These are phyloP conservation scores for Priceomyces medius DNA, from an alignment of 805 yeast species.

Conservation along the genomic window DNA sequence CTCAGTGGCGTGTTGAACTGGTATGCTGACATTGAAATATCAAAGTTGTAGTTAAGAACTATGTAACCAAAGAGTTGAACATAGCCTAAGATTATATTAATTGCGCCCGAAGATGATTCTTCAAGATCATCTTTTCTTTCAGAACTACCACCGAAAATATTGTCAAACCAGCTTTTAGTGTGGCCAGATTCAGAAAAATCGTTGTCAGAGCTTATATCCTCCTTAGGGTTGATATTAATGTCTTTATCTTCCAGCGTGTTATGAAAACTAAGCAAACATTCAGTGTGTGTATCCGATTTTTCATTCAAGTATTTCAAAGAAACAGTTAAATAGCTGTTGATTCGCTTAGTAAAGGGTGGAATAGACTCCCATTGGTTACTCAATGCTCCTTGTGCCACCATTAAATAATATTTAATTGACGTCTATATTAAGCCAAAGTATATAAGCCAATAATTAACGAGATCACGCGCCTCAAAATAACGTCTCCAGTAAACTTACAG, in stretches of 20 bases:
- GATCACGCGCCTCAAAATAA: not conserved
- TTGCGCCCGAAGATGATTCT: not conserved
- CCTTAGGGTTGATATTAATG: constrained; percentile 12
- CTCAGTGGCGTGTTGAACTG: constrained; percentile 13
- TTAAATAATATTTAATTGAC: not conserved
- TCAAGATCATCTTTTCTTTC: not conserved
- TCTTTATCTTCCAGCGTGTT: constrained; percentile 16
- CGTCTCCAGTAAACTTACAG: too few relatives aligned
- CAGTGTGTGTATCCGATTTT: constrained; percentile 9
- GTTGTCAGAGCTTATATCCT: not conserved
- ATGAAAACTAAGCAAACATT: constrained; percentile 22
- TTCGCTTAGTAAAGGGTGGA: constrained; percentile 16
- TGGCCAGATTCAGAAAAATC: constrained; percentile 3
- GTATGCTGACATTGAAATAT: constrained; percentile 12
- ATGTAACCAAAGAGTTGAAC: constrained; percentile 41
- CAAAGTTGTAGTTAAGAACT: constrained; percentile 36
- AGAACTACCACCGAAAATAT: constrained; percentile 11
- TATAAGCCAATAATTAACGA: not conserved
- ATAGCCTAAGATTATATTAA: constrained; percentile 32
- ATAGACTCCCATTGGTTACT: not conserved
- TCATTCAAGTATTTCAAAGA: constrained; percentile 16
- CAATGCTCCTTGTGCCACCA: not conserved
- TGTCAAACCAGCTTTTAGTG: constrained; percentile 14
- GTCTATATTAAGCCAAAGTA: not conserved
- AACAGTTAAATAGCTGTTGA: constrained; percentile 21